phyloP scores from a whole-genome alignment of 1,284 basidiomycete genomes.

The Leccinum pachyderme region DNA sequence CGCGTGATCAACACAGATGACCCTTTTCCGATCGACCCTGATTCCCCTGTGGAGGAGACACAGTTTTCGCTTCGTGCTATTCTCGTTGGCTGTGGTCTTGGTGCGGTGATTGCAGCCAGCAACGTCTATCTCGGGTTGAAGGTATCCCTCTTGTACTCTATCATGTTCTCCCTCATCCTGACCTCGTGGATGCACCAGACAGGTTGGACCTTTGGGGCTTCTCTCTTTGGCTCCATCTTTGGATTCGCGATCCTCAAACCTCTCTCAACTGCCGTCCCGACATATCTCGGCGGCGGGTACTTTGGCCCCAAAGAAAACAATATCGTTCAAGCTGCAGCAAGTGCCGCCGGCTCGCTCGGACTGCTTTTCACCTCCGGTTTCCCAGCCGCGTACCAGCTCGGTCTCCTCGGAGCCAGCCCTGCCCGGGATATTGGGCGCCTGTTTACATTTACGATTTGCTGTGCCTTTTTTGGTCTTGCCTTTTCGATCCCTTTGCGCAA shows the following conservation, averaged over 20 bases:
- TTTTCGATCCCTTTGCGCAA: slow-evolving; percentile 54
- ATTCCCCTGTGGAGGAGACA: slow-evolving; percentile 48
- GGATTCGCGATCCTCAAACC: slow-evolving; percentile 62
- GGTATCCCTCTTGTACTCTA: not conserved
- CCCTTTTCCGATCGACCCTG: slow-evolving; percentile 53
- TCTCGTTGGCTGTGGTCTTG: slow-evolving; percentile 50
- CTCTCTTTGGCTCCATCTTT: slow-evolving; percentile 49
- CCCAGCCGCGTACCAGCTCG: slow-evolving; percentile 64
- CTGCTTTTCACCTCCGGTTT: slow-evolving; percentile 45
- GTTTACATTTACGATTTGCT: slow-evolving; percentile 53
- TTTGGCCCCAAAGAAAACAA: slow-evolving; percentile 71
- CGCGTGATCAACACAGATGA: slow-evolving; percentile 20
- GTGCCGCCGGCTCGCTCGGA: slow-evolving; percentile 55
- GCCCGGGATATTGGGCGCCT: slow-evolving; percentile 52
- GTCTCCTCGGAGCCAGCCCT: slow-evolving; percentile 41
- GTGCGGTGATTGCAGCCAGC: slow-evolving; percentile 55
- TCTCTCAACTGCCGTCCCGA: slow-evolving; percentile 48
- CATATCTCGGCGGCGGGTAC: slow-evolving; percentile 53
- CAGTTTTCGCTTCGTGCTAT: slow-evolving; percentile 59
- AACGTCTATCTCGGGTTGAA: slow-evolving; percentile 72
- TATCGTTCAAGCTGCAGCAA: slow-evolving; percentile 12
- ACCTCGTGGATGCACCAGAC: slow-evolving; percentile 34
- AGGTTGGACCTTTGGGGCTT: slow-evolving; percentile 69
- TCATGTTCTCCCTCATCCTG: not conserved
- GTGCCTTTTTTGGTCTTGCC: slow-evolving; percentile 51